Percentiles rank a stretch among this genome's conserved stretches.
These are phyloP conservation scores for Metschnikowia arizonensis DNA, from an alignment of 805 yeast species.

Conservation along the genomic window DNA sequence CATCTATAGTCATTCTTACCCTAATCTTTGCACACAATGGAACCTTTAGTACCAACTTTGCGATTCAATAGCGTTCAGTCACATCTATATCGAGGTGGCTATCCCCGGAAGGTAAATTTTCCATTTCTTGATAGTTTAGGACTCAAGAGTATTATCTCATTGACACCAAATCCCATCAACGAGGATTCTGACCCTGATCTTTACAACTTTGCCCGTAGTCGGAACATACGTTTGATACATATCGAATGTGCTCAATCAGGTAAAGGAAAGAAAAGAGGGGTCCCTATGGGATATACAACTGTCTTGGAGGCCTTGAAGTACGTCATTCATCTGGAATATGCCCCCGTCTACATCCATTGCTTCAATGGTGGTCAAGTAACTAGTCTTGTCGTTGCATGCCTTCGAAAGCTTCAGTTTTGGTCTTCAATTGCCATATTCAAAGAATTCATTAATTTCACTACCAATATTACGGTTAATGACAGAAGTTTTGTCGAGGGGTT, in stretches of 20 bases:
- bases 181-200: constrained; percentile 48
- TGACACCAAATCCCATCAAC: constrained; percentile 73
- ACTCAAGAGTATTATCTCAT: constrained; percentile 67
- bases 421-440: constrained; percentile 80
- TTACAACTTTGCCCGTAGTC: constrained; percentile 46
- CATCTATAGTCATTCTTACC: background rate
- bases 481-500: constrained; percentile 79
- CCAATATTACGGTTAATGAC: constrained; percentile 77
- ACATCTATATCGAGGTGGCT: constrained; percentile 75
- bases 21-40: background rate
- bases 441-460: constrained; percentile 75
- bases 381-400: constrained; percentile 77
- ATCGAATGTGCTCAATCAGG: constrained; percentile 64
- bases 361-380: constrained; percentile 87
- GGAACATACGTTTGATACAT: constrained; percentile 63
- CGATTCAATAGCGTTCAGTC: constrained; percentile 70
- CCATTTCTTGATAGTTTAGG: constrained; percentile 62
- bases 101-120: constrained; percentile 73
- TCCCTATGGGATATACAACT: constrained; percentile 67
- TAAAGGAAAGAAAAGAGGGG: constrained; percentile 77
- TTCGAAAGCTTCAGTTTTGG: constrained; percentile 83
- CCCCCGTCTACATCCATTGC: constrained; percentile 83
- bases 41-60: constrained; percentile 64
- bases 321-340: constrained; percentile 52
- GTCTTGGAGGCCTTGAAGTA: constrained; percentile 58